Conservation (phyloP, 2,329 filamentous ascomycete genomes). For the Fusarium kyushuense region DNA sequence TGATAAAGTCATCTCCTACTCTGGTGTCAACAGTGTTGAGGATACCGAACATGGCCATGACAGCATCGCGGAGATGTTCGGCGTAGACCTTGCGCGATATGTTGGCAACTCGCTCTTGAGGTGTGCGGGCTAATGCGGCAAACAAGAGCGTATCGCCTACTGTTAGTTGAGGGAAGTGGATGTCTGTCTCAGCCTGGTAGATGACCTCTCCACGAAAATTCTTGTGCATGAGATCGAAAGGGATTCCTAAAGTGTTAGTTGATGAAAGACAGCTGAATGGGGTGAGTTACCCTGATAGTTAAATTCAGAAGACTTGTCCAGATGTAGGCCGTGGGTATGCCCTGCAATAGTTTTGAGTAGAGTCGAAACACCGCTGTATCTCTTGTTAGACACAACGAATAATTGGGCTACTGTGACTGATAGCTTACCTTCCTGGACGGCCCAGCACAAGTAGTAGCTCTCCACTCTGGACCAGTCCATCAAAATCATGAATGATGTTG, state of each 20-base stretch:
- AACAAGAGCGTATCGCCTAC: constrained; percentile 82
- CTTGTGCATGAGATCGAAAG: constrained; percentile 38
- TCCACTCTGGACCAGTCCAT: constrained; percentile 73
- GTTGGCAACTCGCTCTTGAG: constrained; percentile 65
- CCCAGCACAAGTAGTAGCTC: constrained; percentile 80
- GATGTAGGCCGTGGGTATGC: constrained; percentile 79
- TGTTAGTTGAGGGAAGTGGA: constrained; percentile 79
- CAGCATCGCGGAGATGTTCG: constrained; percentile 73
- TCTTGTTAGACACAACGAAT: no score
- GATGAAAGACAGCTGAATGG: rapidly evolving
- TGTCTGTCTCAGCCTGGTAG: constrained; percentile 84
- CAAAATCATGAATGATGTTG: constrained; percentile 73
- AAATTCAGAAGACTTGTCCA: constrained; percentile 76
- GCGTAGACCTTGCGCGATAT: constrained; percentile 61
- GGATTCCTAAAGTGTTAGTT: constrained; percentile 27
- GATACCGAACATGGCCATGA: constrained; percentile 79
- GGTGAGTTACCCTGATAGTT: constrained; percentile 75
- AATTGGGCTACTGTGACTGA: no score
- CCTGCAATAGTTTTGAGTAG: constrained; percentile 84
- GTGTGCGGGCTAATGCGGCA: constrained; percentile 75
- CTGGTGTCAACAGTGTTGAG: constrained; percentile 74
- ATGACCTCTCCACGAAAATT: constrained; percentile 78
- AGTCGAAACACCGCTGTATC: constrained; percentile 76
- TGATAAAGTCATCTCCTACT: constrained; percentile 78
- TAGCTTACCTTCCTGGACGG: constrained; percentile 54